A percentile compares a stretch with the other conserved stretches of the same genome.
Conservation (phyloP, 805 yeast species). For the Cyberlindnera mrakii region DNA sequence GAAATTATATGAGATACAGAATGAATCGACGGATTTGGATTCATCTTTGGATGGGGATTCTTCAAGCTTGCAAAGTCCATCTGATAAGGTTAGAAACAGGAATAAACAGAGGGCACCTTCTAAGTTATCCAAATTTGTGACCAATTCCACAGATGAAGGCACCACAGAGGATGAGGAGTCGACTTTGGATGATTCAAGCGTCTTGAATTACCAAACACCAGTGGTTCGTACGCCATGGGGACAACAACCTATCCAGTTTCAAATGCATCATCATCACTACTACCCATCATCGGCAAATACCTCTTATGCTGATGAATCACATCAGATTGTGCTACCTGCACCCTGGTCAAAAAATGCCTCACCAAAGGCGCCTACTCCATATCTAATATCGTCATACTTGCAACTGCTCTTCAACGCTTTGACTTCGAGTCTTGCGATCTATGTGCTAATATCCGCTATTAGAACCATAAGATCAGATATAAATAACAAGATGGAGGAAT, state of each 20-base stretch:
- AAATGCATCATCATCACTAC: conserved; percentile 44
- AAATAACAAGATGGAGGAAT: conserved; percentile 41
- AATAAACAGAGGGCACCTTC: conserved; percentile 10
- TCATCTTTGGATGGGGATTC: conserved; percentile 1
- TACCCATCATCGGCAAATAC: conserved; percentile 22
- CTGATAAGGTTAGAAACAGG: conserved; percentile 7
- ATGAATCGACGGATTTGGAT: conserved; percentile 2
- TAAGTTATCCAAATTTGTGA: conserved; percentile 8
- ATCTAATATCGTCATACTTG: conserved; percentile 53
- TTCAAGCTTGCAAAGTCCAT: neutral
- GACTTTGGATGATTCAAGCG: too few relatives aligned
- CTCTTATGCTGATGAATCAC: neutral
- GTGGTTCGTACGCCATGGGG: conserved; percentile 6
- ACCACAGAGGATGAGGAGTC: neutral
- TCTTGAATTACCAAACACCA: conserved; percentile 9
- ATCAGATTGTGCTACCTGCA: conserved; percentile 35
- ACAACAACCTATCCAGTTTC: conserved; percentile 21
- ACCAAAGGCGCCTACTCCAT: conserved; percentile 50
- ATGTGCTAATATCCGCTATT: conserved; percentile 38
- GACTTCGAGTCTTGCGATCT: conserved; percentile 39
- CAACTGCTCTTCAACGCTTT: conserved; percentile 48
- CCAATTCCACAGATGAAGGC: conserved; percentile 8
- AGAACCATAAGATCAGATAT: conserved; percentile 51
- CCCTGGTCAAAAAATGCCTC: conserved; percentile 52
- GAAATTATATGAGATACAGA: conserved; percentile 6